Evolutionary conservation across 75 land plant species (phyloP), one percentile per base, ranked within the genome.

Genomic region (Selaginella tamariscina): DNA sequence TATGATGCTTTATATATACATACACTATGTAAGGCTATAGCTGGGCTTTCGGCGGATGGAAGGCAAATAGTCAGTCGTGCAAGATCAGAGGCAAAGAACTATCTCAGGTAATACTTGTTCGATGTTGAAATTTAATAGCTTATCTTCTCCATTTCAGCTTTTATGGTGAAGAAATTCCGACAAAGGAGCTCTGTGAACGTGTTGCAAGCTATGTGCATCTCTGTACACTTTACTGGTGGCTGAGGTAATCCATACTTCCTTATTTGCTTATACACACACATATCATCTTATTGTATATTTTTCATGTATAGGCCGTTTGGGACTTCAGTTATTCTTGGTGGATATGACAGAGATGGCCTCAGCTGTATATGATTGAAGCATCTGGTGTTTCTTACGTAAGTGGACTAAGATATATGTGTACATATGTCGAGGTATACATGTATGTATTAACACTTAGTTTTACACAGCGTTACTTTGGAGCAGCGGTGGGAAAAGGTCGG

Each of bases 291-390:
- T n/a, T n/a, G n/a, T n/a, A n/a, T n/a, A n/a, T n/a, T n/a, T n/a
- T n/a, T n/a, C n/a, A n/a, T n/a, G 54, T 71, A 71, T 84, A 93
- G 96, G 66, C 98, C 98, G 64, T 94, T 87, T 79, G 98, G 98
- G 54, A 81, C 91, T 74, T 83, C 92, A 31, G 82, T 85, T 56
- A 88, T 94, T 70, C 85, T 94, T 73, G 98, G 98, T 75, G 98
- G 98, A 15, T 94, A 90, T 83, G 98, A 94, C 66, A 81, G 96
- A 68, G 98, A 94, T 72, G 98, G 98, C 98, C 98, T 62, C 96
- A 89, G 65, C 66, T 94, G 29, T 94, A 94, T 76, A 87, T 90
- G 96, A 78, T 94, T 72, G 98, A 94, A 68, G 96, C 98, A 24
- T 94, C 98, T 24, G 98, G 98, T 30, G 80, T 94, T 63, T 86